Conservation (phyloP, 495 filamentous ascomycete species). For the Penicillium herquei region DNA sequence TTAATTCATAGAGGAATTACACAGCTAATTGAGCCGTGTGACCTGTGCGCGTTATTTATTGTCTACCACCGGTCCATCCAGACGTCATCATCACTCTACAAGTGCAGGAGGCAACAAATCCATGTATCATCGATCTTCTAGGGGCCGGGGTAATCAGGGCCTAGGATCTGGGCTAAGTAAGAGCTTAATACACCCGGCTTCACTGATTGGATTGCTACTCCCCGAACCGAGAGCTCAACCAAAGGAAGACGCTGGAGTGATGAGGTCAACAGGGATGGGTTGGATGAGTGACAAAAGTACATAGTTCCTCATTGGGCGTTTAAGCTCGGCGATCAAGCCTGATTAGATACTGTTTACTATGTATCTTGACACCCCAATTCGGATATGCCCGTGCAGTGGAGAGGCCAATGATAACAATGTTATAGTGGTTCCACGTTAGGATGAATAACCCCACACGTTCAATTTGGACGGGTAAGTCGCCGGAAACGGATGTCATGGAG, state of each 20-base stretch:
- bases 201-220: neutral
- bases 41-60: neutral
- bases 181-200: neutral
- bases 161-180: too few species aligned
- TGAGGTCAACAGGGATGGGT: constrained; percentile 15
- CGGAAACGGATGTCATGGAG: neutral
- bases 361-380: neutral
- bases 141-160: too few species aligned
- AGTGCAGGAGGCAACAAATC: neutral
- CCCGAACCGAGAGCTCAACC: neutral
- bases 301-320: too few species aligned
- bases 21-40: too few species aligned
- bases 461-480: neutral
- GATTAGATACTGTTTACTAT: too few species aligned
- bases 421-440: neutral
- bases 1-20: too few species aligned
- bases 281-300: neutral
- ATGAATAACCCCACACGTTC: neutral
- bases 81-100: constrained; percentile 18
- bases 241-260: constrained; percentile 4
- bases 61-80: neutral
- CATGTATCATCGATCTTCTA: constrained; percentile 16
- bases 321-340: too few species aligned
- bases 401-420: neutral
- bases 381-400: neutral